phyloP scores from a whole-genome alignment of 164 flowering plant genomes.

The Magnolia officinalis region DNA sequence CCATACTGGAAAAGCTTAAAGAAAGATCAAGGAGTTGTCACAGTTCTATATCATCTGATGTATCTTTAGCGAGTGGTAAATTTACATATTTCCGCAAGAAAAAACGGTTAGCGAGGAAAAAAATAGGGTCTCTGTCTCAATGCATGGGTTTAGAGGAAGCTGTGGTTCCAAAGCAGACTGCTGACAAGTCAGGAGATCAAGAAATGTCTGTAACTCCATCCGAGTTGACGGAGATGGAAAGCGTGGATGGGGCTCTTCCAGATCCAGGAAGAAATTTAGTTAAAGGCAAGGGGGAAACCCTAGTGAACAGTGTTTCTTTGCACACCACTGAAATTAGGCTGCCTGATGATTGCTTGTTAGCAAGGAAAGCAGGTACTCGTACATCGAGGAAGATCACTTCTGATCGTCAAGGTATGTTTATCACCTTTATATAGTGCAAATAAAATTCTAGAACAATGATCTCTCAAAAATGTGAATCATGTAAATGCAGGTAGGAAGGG shows the following conservation, averaged over 20 bases:
- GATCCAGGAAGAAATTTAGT: constrained; percentile 15
- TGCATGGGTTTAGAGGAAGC: constrained; percentile 14
- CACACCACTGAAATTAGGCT: constrained; percentile 13
- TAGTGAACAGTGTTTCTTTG: constrained; percentile 9
- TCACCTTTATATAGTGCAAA: background rate
- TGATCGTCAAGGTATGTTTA: constrained; percentile 35
- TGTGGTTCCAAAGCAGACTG: constrained; percentile 13
- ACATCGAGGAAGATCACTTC: constrained; percentile 15
- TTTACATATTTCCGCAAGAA: constrained; percentile 60
- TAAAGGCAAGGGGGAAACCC: constrained; percentile 17
- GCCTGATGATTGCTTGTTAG: constrained; percentile 12
- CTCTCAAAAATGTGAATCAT: background rate
- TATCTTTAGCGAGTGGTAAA: constrained; percentile 31
- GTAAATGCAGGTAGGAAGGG: constrained; percentile 21
- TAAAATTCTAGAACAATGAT: background rate
- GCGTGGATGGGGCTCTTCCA: constrained; percentile 3
- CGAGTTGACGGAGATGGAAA: constrained; percentile 21
- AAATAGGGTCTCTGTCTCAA: constrained; percentile 29
- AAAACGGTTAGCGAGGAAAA: constrained; percentile 31
- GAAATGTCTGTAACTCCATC: constrained; percentile 17
- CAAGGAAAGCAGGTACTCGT: constrained; percentile 14
- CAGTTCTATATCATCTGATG: constrained; percentile 20
- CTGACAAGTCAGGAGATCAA: constrained; percentile 29
- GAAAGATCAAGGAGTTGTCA: constrained; percentile 22
- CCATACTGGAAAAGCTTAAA: constrained; percentile 15